Conservation (phyloP, 345 rosid genomes). For the Cardamine resedifolia region DNA sequence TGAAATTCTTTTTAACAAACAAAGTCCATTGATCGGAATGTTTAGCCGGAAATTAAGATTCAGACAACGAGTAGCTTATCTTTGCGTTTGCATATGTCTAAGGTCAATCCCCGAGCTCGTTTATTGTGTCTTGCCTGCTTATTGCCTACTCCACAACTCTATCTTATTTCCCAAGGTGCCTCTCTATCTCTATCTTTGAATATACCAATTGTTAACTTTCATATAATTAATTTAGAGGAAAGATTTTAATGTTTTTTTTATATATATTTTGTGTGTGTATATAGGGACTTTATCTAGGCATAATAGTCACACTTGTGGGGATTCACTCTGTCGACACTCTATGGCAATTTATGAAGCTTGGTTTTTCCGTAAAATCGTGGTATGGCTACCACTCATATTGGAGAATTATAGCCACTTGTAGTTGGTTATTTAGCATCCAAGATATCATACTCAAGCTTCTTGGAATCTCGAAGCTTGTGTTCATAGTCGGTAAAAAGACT, state of each 20-base stretch:
- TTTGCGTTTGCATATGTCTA: conserved; percentile 17
- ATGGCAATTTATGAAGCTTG: conserved; percentile 6
- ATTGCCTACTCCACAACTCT: conserved; percentile 52
- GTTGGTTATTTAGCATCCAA: conserved; percentile 47
- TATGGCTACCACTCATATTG: background rate
- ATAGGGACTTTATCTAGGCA: conserved; percentile 1
- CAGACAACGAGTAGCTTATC: conserved; percentile 48
- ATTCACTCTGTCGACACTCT: background rate
- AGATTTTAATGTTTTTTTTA: background rate
- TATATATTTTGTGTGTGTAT: background rate
- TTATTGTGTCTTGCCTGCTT: conserved; percentile 55
- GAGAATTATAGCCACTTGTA: background rate
- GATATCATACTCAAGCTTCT: conserved; percentile 41
- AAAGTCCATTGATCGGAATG: conserved; percentile 39
- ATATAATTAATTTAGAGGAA: background rate
- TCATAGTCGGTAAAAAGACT: conserved; percentile 53
- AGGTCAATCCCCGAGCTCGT: conserved; percentile 55
- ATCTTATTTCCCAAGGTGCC: conserved; percentile 59
- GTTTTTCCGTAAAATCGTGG: background rate
- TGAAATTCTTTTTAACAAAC: conserved; percentile 44
- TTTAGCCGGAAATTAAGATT: conserved; percentile 40
- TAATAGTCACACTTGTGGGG: background rate
- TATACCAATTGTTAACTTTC: background rate
- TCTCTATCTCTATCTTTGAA: background rate
- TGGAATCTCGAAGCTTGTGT: conserved; percentile 47